A percentile compares a stretch with the other conserved stretches of the same genome.
phyloP scores from a whole-genome alignment of 192 early-diverging fungal genomes.

The Coemansia sp. region DNA sequence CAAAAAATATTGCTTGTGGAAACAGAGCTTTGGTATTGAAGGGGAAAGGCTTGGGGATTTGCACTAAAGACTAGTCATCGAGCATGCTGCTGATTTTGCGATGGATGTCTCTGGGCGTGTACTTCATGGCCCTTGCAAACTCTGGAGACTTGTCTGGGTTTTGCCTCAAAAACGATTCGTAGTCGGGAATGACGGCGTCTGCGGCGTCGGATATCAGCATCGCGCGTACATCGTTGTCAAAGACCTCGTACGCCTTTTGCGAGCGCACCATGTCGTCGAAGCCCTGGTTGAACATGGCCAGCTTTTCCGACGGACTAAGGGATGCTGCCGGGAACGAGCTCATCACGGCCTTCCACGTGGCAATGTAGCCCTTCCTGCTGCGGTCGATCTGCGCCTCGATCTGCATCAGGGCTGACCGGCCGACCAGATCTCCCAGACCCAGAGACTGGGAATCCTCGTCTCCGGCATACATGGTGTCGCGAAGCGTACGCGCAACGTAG shows the following conservation, averaged over 20 bases:
- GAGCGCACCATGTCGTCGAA: slow-evolving; percentile 51
- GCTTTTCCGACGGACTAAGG: slow-evolving; percentile 43
- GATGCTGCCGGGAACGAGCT: slow-evolving; percentile 48
- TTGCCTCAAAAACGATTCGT: slow-evolving; percentile 44
- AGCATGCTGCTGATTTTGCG: slow-evolving; percentile 41
- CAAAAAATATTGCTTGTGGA: too few species aligned
- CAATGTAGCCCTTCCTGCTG: slow-evolving; percentile 45
- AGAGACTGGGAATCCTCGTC: slow-evolving; percentile 46
- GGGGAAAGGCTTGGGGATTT: too few species aligned
- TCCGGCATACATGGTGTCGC: slow-evolving; percentile 46
- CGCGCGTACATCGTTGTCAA: slow-evolving; percentile 45
- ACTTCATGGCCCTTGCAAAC: slow-evolving; percentile 46
- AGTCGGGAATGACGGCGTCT: slow-evolving; percentile 41
- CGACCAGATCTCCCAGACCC: slow-evolving; percentile 48
- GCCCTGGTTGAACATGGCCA: slow-evolving; percentile 45
- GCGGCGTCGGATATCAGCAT: slow-evolving; percentile 44
- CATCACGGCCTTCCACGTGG: slow-evolving; percentile 50
- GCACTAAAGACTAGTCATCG: slow-evolving; percentile 26
- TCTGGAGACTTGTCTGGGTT: slow-evolving; percentile 49
- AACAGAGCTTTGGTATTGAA: too few species aligned
- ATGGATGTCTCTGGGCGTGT: slow-evolving; percentile 46
- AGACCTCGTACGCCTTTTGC: slow-evolving; percentile 44
- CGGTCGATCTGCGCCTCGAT: slow-evolving; percentile 46
- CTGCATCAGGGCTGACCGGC: slow-evolving; percentile 38
- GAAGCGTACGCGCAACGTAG: slow-evolving; percentile 41